Evolutionary conservation across 352 stramenopile genomes (phyloP).

Genomic region (Phytophthora multivora): DNA sequence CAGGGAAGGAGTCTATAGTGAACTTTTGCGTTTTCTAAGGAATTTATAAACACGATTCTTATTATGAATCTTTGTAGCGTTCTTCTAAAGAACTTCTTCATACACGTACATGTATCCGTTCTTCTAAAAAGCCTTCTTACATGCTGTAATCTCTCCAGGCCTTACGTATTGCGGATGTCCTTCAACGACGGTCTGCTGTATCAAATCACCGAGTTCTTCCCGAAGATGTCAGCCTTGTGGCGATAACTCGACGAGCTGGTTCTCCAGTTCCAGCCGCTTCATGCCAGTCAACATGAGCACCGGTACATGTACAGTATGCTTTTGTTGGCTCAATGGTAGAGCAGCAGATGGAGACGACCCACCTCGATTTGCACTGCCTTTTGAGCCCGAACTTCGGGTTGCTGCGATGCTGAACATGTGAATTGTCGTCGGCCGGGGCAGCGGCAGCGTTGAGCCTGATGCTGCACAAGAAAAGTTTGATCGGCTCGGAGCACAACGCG

Average conservation of each 20-base stretch:
- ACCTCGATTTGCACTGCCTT: constrained; percentile 9
- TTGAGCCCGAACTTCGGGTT: too few species aligned
- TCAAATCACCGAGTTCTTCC: too few species aligned
- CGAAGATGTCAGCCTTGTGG: not conserved
- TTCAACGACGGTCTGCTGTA: too few species aligned
- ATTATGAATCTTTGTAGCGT: too few species aligned
- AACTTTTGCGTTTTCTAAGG: constrained; percentile 2
- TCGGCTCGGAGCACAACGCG: constrained; percentile 4
- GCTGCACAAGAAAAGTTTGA: constrained; percentile 16
- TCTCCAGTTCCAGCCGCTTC: constrained; percentile 10
- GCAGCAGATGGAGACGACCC: constrained; percentile 1
- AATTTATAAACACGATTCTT: not conserved
- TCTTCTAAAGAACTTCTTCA: not conserved
- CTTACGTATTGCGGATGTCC: too few species aligned
- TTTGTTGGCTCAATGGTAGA: not conserved
- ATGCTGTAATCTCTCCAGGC: too few species aligned
- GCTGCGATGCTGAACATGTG: not conserved
- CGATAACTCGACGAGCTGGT: constrained; percentile 2
- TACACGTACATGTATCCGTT: too few species aligned
- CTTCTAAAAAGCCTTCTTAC: too few species aligned
- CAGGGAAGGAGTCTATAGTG: not conserved
- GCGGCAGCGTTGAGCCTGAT: constrained; percentile 15
- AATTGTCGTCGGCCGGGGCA: constrained; percentile 2
- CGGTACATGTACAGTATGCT: not conserved
- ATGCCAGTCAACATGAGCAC: not conserved